These are phyloP conservation scores for Xylogone sp. DNA, from an alignment of 2,329 filamentous ascomycete genomes.

Conservation along the genomic window DNA sequence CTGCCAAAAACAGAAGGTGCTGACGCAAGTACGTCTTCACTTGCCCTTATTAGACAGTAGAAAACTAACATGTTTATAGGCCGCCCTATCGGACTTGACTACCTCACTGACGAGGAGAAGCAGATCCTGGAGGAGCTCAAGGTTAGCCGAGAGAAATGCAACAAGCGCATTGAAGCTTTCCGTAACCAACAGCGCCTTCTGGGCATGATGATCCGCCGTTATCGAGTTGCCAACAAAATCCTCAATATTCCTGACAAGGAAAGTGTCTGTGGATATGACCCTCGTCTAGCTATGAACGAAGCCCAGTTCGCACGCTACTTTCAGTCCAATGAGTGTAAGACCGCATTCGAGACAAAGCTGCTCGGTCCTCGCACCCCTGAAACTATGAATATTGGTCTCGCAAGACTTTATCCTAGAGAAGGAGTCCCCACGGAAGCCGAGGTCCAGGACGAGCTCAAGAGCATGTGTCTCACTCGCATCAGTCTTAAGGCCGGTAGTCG, in stretches of 20 bases:
- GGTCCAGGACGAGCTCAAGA: constrained; percentile 16
- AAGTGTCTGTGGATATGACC: constrained; percentile 25
- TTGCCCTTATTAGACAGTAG: background rate
- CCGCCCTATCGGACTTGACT: constrained; percentile 20
- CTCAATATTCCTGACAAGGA: constrained; percentile 14
- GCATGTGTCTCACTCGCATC: constrained; percentile 16
- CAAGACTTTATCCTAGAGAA: constrained; percentile 16
- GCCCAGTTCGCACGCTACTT: constrained; percentile 21
- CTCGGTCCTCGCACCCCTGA: constrained; percentile 25
- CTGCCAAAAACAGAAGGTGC: constrained; percentile 18
- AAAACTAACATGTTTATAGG: constrained; percentile 4
- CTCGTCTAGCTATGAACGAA: constrained; percentile 25
- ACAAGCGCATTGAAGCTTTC: constrained; percentile 15
- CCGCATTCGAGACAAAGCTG: constrained; percentile 16
- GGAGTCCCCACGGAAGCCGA: constrained; percentile 2
- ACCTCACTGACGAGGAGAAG: constrained; percentile 22
- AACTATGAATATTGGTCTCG: constrained; percentile 13
- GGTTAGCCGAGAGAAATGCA: constrained; percentile 11
- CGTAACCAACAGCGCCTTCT: constrained; percentile 18
- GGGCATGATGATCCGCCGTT: constrained; percentile 20
- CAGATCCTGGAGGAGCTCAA: constrained; percentile 16
- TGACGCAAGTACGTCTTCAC: constrained; percentile 20
- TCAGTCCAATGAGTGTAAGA: constrained; percentile 18
- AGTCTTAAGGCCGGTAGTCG: background rate
- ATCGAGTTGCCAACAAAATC: constrained; percentile 13